Conservation (phyloP, 805 yeast genomes). For the Suhomyces emberorum region DNA sequence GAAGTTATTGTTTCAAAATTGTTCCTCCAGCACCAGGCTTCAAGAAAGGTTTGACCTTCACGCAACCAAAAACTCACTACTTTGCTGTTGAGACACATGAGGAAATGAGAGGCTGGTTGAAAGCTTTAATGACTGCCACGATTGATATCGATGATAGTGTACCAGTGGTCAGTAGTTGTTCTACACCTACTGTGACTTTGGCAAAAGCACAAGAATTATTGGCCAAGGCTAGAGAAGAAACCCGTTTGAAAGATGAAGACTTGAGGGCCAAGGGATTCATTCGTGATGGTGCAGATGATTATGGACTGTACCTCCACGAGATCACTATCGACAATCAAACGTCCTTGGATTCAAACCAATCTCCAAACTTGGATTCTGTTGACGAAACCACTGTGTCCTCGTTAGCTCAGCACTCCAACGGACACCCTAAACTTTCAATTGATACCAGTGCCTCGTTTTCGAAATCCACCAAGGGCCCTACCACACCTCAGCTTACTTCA, state of each 20-base stretch:
- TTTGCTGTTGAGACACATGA: conserved; percentile 91
- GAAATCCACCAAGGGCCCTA: conserved; percentile 28
- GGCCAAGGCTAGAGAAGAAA: conserved; percentile 77
- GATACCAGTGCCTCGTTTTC: conserved; percentile 27
- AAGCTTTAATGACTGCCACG: conserved; percentile 91
- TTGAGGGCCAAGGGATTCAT: conserved; percentile 40
- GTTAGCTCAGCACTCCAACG: conserved; percentile 7
- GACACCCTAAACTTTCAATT: conserved; percentile 28
- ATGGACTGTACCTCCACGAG: conserved; percentile 10
- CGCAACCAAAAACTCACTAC: conserved; percentile 93
- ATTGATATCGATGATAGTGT: conserved; percentile 91
- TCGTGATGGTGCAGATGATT: conserved; percentile 23
- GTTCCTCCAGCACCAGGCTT: conserved; percentile 98
- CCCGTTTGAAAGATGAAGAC: conserved; percentile 52
- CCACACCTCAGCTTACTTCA: conserved; percentile 31
- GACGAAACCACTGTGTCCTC: conserved; percentile 34
- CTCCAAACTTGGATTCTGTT: conserved; percentile 29
- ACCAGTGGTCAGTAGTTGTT: conserved; percentile 89
- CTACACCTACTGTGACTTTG: conserved; percentile 91
- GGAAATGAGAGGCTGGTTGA: conserved; percentile 94
- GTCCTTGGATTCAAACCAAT: conserved; percentile 25
- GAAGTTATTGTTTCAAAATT: conserved; percentile 87
- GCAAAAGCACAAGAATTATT: conserved; percentile 83
- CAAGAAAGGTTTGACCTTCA: conserved; percentile 89
- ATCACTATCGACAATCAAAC: conserved; percentile 17